phyloP scores from a whole-genome alignment of 148 eudicot species.

The Amaranthus hypochondriacus region DNA sequence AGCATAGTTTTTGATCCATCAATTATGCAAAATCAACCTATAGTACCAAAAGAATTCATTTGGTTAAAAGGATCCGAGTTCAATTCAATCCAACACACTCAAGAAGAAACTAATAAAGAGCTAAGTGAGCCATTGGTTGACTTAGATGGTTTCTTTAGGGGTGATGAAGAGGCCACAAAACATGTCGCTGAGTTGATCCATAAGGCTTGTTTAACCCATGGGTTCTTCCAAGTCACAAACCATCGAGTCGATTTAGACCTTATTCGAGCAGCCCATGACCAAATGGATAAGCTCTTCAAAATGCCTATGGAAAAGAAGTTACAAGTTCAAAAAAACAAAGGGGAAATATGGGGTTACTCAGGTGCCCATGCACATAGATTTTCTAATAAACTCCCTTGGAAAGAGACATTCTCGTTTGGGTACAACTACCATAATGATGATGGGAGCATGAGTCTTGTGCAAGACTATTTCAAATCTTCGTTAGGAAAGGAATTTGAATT shows the following conservation, averaged over 20 bases:
- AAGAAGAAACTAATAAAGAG: conserved; percentile 9
- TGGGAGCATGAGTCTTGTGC: conserved; percentile 11
- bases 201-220: conserved; percentile 37
- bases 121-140: conserved; percentile 39
- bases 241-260: conserved; percentile 31
- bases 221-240: conserved; percentile 43
- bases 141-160: conserved; percentile 28
- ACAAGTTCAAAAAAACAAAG: conserved; percentile 28
- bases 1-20: conserved; percentile 23
- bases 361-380: conserved; percentile 44
- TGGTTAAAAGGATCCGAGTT: conserved; percentile 20
- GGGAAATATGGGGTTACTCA: conserved; percentile 40
- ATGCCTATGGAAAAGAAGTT: conserved; percentile 27
- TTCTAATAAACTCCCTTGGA: conserved; percentile 33
- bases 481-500: conserved; percentile 32
- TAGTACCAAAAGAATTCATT: conserved; percentile 32
- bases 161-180: conserved; percentile 28
- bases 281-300: conserved; percentile 26
- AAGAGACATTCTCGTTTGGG: conserved; percentile 39
- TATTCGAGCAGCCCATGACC: conserved; percentile 27
- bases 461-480: conserved; percentile 26
- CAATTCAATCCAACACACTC: not conserved
- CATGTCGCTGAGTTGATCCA: conserved; percentile 20
- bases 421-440: conserved; percentile 12
- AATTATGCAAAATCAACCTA: conserved; percentile 25